These are phyloP conservation scores for Pseudofabraea citricarpa DNA, from an alignment of 2,329 filamentous ascomycete species.

Conservation along the genomic window DNA sequence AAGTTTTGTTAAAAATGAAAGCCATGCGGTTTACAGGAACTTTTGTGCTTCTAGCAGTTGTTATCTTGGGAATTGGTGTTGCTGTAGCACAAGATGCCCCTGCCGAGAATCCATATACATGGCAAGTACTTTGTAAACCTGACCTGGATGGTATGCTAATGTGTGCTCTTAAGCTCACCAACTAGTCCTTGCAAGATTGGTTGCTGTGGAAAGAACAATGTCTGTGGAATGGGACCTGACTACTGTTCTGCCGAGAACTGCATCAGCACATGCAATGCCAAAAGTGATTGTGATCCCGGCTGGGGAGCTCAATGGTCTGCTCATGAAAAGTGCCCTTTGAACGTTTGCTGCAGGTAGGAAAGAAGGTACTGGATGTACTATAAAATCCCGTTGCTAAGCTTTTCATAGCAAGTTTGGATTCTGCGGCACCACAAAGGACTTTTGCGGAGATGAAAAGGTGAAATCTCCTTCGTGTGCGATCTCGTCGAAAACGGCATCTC, in stretches of 20 bases:
- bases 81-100: not conserved
- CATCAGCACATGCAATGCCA: conserved; percentile 18
- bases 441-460: conserved; percentile 8
- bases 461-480: conserved; percentile 6
- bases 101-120: not conserved
- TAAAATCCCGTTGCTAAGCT: no score
- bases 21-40: no score
- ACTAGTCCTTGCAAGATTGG: not conserved
- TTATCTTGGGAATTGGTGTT: no score
- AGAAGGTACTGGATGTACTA: no score
- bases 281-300: conserved; percentile 27
- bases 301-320: conserved; percentile 23
- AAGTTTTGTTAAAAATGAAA: no score
- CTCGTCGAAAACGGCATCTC: conserved; percentile 1
- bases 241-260: not conserved
- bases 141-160: no score
- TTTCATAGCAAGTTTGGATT: conserved; percentile 29
- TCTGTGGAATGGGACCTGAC: not conserved
- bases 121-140: no score
- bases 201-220: not conserved
- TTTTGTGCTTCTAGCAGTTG: no score
- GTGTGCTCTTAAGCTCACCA: not conserved
- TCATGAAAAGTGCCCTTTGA: conserved; percentile 26
- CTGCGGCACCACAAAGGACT: conserved; percentile 22
- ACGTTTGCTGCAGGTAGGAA: conserved; percentile 38